phyloP scores from a whole-genome alignment of 176 grass and related monocot species.

The Coix lacrymajobi region DNA sequence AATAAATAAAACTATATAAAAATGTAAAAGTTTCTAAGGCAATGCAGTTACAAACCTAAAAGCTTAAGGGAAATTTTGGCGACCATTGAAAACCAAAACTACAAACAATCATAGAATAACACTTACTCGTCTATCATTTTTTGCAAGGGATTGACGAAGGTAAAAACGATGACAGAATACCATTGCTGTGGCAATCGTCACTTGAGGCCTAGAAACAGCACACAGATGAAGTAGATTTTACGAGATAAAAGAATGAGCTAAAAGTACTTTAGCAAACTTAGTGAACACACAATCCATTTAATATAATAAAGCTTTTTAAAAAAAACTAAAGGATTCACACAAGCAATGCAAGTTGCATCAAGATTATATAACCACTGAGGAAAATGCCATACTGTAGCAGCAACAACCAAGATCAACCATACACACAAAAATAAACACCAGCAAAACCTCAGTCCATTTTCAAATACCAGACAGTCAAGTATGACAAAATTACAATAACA shows the following conservation, averaged over 20 bases:
- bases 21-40: background rate
- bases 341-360: background rate
- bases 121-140: conserved; percentile 98
- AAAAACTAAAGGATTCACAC: background rate
- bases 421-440: background rate
- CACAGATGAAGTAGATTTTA: background rate
- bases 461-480: background rate
- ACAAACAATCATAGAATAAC: background rate
- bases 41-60: background rate
- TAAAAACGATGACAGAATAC: conserved; percentile 96
- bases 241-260: background rate
- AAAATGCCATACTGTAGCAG: background rate
- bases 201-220: conserved; percentile 60
- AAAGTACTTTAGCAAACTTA: background rate
- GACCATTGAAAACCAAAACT: background rate
- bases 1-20: background rate
- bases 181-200: conserved; percentile 95
- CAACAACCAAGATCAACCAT: background rate
- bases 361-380: background rate
- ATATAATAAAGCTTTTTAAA: background rate
- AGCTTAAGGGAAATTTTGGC: background rate
- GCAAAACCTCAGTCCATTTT: background rate
- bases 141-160: conserved; percentile 85
- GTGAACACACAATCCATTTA: background rate
- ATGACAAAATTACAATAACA: background rate